Conservation (phyloP, 1,284 basidiomycete genomes). For the Serendipita sp. region DNA sequence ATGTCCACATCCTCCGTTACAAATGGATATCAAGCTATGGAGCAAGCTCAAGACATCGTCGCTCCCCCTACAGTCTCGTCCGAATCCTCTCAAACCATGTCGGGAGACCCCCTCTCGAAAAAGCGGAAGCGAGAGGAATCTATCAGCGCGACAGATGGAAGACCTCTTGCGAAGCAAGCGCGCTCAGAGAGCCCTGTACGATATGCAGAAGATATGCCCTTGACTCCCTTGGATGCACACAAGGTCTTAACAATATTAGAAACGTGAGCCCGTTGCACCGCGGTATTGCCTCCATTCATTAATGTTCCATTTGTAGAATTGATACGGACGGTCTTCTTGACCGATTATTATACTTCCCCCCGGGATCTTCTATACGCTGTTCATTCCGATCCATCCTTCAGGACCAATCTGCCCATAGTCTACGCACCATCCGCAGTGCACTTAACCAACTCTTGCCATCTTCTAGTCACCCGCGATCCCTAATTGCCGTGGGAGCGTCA, state of each 20-base stretch:
- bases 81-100: not conserved
- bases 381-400: slow-evolving; percentile 44
- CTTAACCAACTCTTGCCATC: slow-evolving; percentile 52
- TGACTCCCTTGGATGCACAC: slow-evolving; percentile 35
- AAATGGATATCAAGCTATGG: not conserved
- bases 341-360: slow-evolving; percentile 50
- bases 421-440: slow-evolving; percentile 41
- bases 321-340: slow-evolving; percentile 66
- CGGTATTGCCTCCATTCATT: slow-evolving; percentile 9
- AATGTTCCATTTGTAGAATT: slow-evolving; percentile 27
- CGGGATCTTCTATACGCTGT: slow-evolving; percentile 17
- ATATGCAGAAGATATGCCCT: slow-evolving; percentile 34
- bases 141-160: not conserved
- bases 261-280: slow-evolving; percentile 31
- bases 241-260: slow-evolving; percentile 64
- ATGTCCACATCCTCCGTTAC: not conserved
- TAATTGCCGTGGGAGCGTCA: slow-evolving; percentile 41
- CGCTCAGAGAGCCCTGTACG: slow-evolving; percentile 5
- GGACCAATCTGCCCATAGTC: slow-evolving; percentile 36
- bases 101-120: not conserved
- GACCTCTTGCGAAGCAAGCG: not conserved
- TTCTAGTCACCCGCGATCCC: slow-evolving; percentile 47
- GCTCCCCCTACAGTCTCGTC: not conserved
- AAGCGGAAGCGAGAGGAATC: slow-evolving; percentile 3
- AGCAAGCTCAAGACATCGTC: not conserved